Conservation (phyloP, 1,284 basidiomycete genomes). For the Leccinum proximum region DNA sequence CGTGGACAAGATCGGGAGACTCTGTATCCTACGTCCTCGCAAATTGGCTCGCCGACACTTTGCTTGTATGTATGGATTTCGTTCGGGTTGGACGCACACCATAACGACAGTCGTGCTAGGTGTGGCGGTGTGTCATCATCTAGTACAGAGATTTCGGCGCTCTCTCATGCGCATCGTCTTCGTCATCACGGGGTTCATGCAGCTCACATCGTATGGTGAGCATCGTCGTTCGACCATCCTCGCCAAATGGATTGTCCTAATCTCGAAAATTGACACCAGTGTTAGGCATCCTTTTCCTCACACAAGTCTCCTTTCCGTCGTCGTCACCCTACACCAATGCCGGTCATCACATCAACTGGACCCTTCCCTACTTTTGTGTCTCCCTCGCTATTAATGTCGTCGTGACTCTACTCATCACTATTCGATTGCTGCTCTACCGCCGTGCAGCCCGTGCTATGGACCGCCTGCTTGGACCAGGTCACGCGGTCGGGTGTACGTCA, state of each 20-base stretch:
- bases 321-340: constrained; percentile 24
- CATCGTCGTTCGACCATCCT: background rate
- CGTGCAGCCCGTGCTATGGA: constrained; percentile 4
- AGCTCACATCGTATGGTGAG: constrained; percentile 27
- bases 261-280: constrained; percentile 7
- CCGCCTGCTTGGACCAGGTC: constrained; percentile 21
- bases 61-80: constrained; percentile 28
- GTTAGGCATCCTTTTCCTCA: constrained; percentile 25
- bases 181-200: constrained; percentile 21
- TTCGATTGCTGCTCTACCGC: constrained; percentile 23
- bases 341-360: constrained; percentile 23
- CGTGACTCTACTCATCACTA: constrained; percentile 19
- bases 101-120: constrained; percentile 14
- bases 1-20: constrained; percentile 23
- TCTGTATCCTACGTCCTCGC: constrained; percentile 23
- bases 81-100: background rate
- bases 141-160: constrained; percentile 19
- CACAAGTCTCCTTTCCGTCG: constrained; percentile 26
- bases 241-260: background rate
- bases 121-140: constrained; percentile 33
- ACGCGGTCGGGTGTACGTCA: constrained; percentile 22
- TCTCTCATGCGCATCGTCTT: constrained; percentile 14
- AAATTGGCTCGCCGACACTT: constrained; percentile 30
- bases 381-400: constrained; percentile 24
- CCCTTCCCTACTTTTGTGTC: constrained; percentile 25